phyloP scores from a whole-genome alignment of 208 protist species.

The Porcisia hertigi region DNA sequence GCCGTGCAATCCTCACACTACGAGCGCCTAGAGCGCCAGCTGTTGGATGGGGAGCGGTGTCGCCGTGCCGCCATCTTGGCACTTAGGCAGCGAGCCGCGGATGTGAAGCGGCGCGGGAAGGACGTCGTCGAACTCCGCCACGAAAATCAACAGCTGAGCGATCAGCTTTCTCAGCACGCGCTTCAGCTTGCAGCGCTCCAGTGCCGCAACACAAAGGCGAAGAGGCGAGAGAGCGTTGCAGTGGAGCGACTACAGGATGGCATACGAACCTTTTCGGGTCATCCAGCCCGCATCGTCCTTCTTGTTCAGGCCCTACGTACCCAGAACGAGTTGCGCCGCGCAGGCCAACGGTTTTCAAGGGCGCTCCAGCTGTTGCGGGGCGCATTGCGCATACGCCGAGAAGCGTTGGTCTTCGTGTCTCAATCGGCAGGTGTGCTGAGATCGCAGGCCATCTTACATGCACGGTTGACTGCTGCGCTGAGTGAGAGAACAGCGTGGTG shows the following conservation, averaged over 20 bases:
- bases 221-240: conserved; percentile 22
- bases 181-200: conserved; percentile 57
- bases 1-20: conserved; percentile 65
- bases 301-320: conserved; percentile 54
- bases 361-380: conserved; percentile 2
- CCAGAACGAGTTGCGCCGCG: conserved; percentile 22
- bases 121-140: conserved; percentile 58
- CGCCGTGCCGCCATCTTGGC: conserved; percentile 41
- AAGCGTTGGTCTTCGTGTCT: not conserved
- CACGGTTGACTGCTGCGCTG: not conserved
- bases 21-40: conserved; percentile 61
- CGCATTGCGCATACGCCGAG: conserved; percentile 7
- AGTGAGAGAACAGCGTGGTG: not conserved
- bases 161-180: conserved; percentile 53
- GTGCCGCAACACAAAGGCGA: conserved; percentile 21
- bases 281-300: conserved; percentile 40
- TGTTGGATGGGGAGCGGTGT: conserved; percentile 59
- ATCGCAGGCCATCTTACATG: not conserved
- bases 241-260: conserved; percentile 36
- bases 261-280: conserved; percentile 42
- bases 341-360: not conserved
- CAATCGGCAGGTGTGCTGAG: not conserved
- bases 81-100: conserved; percentile 55
- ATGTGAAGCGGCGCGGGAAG: conserved; percentile 52
- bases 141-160: conserved; percentile 35